phyloP scores from a whole-genome alignment of 257 asterid species.

The Knoxia roxburghii region DNA sequence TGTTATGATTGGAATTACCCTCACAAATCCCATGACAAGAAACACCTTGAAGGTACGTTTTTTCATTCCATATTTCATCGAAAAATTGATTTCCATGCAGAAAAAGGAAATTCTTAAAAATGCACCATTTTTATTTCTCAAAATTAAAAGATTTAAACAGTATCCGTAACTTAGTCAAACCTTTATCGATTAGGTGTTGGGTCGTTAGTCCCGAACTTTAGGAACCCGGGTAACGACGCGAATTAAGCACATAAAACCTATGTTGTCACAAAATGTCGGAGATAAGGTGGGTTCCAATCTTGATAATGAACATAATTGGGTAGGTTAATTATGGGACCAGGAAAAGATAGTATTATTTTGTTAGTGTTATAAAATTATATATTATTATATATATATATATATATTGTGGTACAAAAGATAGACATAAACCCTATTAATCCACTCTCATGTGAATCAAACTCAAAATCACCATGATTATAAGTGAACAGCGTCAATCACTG shows the following conservation, averaged over 20 bases:
- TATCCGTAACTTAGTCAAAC: neutral
- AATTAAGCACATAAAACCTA: too few species aligned
- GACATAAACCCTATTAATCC: too few species aligned
- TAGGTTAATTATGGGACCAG: neutral
- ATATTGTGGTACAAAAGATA: too few species aligned
- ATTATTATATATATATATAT: too few species aligned
- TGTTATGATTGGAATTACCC: slow-evolving; percentile 66
- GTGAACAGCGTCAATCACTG: too few species aligned
- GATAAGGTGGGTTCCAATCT: neutral
- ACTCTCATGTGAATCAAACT: too few species aligned
- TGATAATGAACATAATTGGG: neutral
- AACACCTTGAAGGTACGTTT: slow-evolving; percentile 62
- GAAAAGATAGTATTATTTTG: neutral
- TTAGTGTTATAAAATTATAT: neutral
- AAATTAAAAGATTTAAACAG: neutral
- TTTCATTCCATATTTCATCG: neutral
- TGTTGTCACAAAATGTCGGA: neutral
- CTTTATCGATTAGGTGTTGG: neutral
- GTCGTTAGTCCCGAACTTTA: neutral
- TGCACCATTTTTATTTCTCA: neutral
- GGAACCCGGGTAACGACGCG: neutral
- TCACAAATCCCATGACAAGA: slow-evolving; percentile 56
- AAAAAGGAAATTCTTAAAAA: neutral
- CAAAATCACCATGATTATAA: too few species aligned
- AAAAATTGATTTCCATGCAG: neutral